Evolutionary conservation across 2,329 filamentous ascomycete species (phyloP).

Genomic region (Apiospora arundinis): DNA sequence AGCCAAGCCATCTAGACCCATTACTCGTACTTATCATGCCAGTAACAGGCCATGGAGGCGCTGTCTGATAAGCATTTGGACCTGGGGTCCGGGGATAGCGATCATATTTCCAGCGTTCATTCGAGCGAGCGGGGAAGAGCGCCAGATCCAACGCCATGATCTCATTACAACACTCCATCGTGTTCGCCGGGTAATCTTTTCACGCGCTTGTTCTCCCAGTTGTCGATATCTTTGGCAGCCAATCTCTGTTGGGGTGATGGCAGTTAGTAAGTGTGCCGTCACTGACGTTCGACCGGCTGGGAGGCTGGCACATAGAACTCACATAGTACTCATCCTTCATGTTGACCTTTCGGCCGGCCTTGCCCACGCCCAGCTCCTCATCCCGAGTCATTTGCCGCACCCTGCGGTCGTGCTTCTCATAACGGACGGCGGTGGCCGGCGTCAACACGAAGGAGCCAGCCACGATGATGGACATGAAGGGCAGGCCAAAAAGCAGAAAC

Average conservation of each 20-base stretch:
- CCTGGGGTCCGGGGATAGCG: not conserved
- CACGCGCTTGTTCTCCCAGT: conserved; percentile 97
- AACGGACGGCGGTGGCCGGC: conserved; percentile 89
- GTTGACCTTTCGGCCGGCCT: conserved; percentile 72
- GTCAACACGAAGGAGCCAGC: conserved; percentile 94
- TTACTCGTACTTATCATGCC: not conserved
- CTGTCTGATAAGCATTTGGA: not conserved
- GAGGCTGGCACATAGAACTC: conserved; percentile 44
- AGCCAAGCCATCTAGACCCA: not conserved
- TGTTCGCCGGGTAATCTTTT: conserved; percentile 88
- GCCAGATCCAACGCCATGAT: not conserved
- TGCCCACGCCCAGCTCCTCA: conserved; percentile 83
- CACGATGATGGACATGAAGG: conserved; percentile 89
- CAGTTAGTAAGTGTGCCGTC: conserved; percentile 27
- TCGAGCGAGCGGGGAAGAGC: conserved; percentile 14
- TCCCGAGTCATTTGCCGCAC: conserved; percentile 85
- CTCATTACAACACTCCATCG: conserved; percentile 74
- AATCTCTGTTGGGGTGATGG: conserved; percentile 62
- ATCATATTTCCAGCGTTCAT: conserved; percentile 9
- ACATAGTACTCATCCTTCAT: conserved; percentile 90
- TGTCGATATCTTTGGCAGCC: conserved; percentile 88
- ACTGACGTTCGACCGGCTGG: conserved; percentile 23
- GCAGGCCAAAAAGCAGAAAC: conserved; percentile 91
- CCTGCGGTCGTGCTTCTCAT: conserved; percentile 91
- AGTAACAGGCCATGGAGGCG: not conserved